Conservation (phyloP, 2,329 filamentous ascomycete species). For the Exophiala aquamarina region DNA sequence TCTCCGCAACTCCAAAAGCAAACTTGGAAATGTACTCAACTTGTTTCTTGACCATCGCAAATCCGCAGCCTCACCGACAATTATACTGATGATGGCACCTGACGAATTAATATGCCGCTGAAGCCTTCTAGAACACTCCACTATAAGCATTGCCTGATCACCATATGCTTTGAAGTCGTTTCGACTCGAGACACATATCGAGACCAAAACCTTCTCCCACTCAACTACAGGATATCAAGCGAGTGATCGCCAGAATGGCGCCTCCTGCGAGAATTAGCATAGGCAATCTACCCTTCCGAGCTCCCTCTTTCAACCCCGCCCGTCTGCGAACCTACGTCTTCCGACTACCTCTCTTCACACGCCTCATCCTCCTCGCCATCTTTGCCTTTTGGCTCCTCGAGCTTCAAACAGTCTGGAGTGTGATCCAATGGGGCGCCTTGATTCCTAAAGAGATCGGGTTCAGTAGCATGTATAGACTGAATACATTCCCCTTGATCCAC, state of each 20-base stretch:
- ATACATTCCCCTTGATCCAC: slow-evolving; percentile 89
- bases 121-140: too few relatives aligned
- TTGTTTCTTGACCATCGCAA: not conserved
- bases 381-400: slow-evolving; percentile 68
- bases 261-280: slow-evolving; percentile 16
- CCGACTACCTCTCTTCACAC: slow-evolving; percentile 85
- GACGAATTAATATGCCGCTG: too few relatives aligned
- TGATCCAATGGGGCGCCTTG: slow-evolving; percentile 75
- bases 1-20: too few relatives aligned
- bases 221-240: too few relatives aligned
- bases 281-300: slow-evolving; percentile 19
- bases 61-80: too few relatives aligned
- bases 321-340: slow-evolving; percentile 78
- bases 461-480: slow-evolving; percentile 88
- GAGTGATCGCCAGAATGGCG: slow-evolving; percentile 12
- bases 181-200: too few relatives aligned
- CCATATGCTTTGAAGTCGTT: too few relatives aligned
- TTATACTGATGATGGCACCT: too few relatives aligned
- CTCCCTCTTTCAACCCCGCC: slow-evolving; percentile 61
- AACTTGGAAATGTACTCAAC: too few relatives aligned
- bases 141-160: too few relatives aligned
- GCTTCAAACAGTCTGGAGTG: slow-evolving; percentile 68
- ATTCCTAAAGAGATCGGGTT: slow-evolving; percentile 74
- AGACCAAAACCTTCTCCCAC: too few relatives aligned
- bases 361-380: slow-evolving; percentile 66